Conservation (phyloP, 768 basidiomycete genomes). For the Coprinopsis sp. region DNA sequence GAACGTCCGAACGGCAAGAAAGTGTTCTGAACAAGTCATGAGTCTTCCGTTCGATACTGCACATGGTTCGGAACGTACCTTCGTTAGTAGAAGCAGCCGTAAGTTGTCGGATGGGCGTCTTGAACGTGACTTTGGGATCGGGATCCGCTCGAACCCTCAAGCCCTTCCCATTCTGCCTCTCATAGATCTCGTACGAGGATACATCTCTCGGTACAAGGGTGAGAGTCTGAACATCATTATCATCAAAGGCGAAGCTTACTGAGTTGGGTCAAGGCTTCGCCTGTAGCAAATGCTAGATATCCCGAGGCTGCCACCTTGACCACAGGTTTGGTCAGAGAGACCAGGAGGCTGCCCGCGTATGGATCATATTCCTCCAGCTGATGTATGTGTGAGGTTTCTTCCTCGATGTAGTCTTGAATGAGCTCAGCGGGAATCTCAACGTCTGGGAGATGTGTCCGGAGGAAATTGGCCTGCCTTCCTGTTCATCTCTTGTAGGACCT, state of each 20-base stretch:
- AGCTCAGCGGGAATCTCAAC: conserved; percentile 69
- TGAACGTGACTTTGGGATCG: conserved; percentile 41
- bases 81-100: conserved; percentile 24
- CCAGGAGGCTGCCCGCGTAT: conserved; percentile 49
- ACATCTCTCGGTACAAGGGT: conserved; percentile 37
- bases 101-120: conserved; percentile 69
- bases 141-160: conserved; percentile 37
- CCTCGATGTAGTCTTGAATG: conserved; percentile 49
- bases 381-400: conserved; percentile 34
- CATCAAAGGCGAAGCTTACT: conserved; percentile 47
- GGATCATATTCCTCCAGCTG: conserved; percentile 51
- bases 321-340: conserved; percentile 29
- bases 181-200: conserved; percentile 31
- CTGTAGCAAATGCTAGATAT: conserved; percentile 58
- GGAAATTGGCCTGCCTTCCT: conserved; percentile 55
- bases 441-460: conserved; percentile 68
- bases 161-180: conserved; percentile 19
- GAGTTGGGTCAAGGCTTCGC: conserved; percentile 51
- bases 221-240: background rate
- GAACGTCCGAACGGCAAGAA: conserved; percentile 44
- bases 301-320: conserved; percentile 18
- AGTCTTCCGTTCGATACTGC: conserved; percentile 10
- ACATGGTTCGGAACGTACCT: conserved; percentile 3
- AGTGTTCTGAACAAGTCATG: conserved; percentile 19
- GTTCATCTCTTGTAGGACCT: background rate